Percentiles rank a stretch among this genome's conserved stretches.
phyloP scores from a whole-genome alignment of 2,329 filamentous ascomycete genomes.

The Colletotrichum acutatum region DNA sequence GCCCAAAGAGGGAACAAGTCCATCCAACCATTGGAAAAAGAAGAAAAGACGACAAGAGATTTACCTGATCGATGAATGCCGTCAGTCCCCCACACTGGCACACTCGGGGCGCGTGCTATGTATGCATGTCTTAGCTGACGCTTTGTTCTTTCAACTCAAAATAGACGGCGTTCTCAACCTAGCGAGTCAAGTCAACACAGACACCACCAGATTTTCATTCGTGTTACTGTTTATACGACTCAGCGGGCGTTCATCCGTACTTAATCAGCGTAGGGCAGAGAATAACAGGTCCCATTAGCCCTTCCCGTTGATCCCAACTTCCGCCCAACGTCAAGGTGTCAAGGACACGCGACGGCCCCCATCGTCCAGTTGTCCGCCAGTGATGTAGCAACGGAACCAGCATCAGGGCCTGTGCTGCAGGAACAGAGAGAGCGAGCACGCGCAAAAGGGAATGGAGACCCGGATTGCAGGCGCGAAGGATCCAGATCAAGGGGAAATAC shows the following conservation, averaged over 20 bases:
- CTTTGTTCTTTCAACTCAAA: constrained; percentile 11
- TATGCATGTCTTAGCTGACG: not conserved
- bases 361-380: not conserved
- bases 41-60: not conserved
- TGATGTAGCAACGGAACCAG: not conserved
- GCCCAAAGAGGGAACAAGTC: constrained; percentile 21
- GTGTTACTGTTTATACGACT: not conserved
- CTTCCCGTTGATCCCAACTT: not conserved
- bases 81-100: not conserved
- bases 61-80: not conserved
- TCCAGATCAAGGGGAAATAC: constrained; percentile 1
- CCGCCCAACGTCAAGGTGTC: not conserved
- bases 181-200: not conserved
- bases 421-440: not conserved
- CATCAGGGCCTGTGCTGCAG: constrained; percentile 23
- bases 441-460: not conserved
- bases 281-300: not conserved
- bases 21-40: constrained; percentile 16
- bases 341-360: not conserved
- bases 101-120: not conserved
- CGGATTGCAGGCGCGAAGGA: constrained; percentile 1
- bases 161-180: not conserved
- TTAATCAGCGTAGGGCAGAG: not conserved
- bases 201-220: not conserved
- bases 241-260: not conserved